A percentile compares a stretch with the other conserved stretches of the same genome.
Evolutionary conservation across 805 yeast genomes (phyloP).

Genomic region (Cyberlindnera xylosilytica): DNA sequence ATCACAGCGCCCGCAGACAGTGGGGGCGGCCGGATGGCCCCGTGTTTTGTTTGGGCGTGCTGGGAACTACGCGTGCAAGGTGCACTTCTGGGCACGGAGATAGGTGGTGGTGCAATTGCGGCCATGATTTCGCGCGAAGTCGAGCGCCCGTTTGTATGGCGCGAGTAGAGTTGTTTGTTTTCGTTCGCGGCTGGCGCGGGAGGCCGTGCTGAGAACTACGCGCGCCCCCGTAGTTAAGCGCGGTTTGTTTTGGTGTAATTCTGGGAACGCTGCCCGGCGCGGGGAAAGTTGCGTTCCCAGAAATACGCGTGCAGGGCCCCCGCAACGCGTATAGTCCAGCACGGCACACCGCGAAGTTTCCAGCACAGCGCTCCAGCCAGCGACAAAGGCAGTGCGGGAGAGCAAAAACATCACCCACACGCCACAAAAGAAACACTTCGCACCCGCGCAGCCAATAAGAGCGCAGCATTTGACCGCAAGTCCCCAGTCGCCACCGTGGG

Average conservation of each 20-base stretch:
- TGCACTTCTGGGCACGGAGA: slow-evolving; percentile 22
- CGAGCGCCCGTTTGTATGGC: slow-evolving; percentile 4
- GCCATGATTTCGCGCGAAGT: slow-evolving; percentile 1
- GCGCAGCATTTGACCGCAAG: neutral
- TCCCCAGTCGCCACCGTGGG: neutral
- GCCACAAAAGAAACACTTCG: neutral
- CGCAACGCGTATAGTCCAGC: neutral
- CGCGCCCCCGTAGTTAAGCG: neutral
- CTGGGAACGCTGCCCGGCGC: neutral
- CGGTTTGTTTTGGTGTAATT: neutral
- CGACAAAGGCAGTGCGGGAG: too few relatives aligned
- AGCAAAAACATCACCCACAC: neutral
- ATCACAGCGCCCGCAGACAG: neutral
- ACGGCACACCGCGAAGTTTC: neutral
- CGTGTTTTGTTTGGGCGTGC: slow-evolving; percentile 4
- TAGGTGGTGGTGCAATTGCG: slow-evolving; percentile 5
- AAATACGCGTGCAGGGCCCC: neutral
- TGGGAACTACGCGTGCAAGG: slow-evolving; percentile 12
- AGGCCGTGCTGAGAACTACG: slow-evolving; percentile 1
- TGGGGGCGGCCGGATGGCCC: neutral
- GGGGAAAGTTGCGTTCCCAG: neutral
- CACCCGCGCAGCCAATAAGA: slow-evolving; percentile 2
- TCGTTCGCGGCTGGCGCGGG: neutral
- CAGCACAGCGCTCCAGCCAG: neutral
- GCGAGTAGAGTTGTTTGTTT: too few relatives aligned